Evolutionary conservation across 768 basidiomycete genomes (phyloP).

Genomic region (Hemileccinum rubropunctum): DNA sequence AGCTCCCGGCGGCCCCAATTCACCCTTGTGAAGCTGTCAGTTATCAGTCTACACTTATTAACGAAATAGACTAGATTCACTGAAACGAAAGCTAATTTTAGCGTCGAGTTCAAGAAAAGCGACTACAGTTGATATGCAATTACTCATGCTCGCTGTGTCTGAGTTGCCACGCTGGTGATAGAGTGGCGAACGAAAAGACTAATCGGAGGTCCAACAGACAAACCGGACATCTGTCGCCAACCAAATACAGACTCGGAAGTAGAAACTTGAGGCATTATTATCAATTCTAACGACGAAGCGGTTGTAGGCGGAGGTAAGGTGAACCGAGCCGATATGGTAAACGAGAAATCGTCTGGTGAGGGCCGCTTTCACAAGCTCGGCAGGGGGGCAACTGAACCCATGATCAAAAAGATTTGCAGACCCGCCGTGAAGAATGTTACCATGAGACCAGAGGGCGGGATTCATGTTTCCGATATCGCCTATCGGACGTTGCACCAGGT

Average conservation of each 20-base stretch:
- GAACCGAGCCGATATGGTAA: constrained; percentile 52
- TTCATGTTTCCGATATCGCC: constrained; percentile 47
- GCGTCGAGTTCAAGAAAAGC: constrained; percentile 56
- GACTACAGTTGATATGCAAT: constrained; percentile 54
- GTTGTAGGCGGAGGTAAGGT: constrained; percentile 48
- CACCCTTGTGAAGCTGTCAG: too few species aligned
- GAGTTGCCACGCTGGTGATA: constrained; percentile 57
- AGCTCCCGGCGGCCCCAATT: too few species aligned
- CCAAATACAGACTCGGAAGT: constrained; percentile 41
- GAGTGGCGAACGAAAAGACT: constrained; percentile 71
- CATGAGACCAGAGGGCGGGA: constrained; percentile 54
- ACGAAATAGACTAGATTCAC: too few species aligned
- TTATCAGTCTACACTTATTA: too few species aligned
- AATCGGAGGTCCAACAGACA: constrained; percentile 62
- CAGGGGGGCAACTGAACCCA: constrained; percentile 33
- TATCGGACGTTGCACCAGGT: constrained; percentile 36
- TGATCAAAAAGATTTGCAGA: constrained; percentile 73
- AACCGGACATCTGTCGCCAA: constrained; percentile 50
- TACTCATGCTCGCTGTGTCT: constrained; percentile 52
- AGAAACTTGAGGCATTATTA: constrained; percentile 77
- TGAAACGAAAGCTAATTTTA: too few species aligned
- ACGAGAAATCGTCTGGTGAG: constrained; percentile 56
- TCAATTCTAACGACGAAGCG: constrained; percentile 56
- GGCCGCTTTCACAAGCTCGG: constrained; percentile 54
- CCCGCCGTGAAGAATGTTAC: constrained; percentile 63